These are phyloP conservation scores for Hemisphaericaspora subhashii DNA, from an alignment of 1,139 yeast genomes.

Conservation along the genomic window DNA sequence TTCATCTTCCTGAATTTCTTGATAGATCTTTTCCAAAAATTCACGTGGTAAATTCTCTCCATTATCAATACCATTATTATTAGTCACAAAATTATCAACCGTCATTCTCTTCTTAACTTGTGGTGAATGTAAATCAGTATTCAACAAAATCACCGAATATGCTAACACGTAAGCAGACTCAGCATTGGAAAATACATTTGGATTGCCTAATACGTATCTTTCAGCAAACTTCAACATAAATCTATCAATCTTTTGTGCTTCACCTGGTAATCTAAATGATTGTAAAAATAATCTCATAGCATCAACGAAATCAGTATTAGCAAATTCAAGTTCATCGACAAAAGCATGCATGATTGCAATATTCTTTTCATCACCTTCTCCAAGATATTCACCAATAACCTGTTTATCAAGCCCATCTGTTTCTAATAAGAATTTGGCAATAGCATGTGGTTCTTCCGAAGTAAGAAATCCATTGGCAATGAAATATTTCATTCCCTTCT, in stretches of 20 bases:
- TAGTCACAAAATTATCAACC: conserved; percentile 76
- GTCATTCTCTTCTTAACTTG: conserved; percentile 88
- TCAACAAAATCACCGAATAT: conserved; percentile 88
- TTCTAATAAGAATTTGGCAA: conserved; percentile 72
- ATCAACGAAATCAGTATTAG: conserved; percentile 68
- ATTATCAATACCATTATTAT: conserved; percentile 92
- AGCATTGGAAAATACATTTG: conserved; percentile 81
- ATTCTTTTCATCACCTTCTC: conserved; percentile 81
- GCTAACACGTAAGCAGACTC: conserved; percentile 93
- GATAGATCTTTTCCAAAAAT: conserved; percentile 63
- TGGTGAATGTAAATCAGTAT: conserved; percentile 90
- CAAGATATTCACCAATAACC: conserved; percentile 85
- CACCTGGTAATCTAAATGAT: conserved; percentile 92
- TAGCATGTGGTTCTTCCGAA: conserved; percentile 58
- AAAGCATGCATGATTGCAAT: conserved; percentile 90
- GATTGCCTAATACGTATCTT: conserved; percentile 84
- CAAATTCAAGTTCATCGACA: conserved; percentile 84
- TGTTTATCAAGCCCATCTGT: conserved; percentile 86
- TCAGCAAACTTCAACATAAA: conserved; percentile 97
- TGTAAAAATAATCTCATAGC: conserved; percentile 85
- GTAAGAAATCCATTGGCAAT: conserved; percentile 62
- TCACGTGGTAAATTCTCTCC: conserved; percentile 82
- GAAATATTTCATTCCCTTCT: conserved; percentile 69
- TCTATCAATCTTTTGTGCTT: conserved; percentile 95
- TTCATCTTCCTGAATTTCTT: conserved; percentile 79